These are phyloP conservation scores for Silybum marianum DNA, from an alignment of 129 eudicot species.

Conservation along the genomic window DNA sequence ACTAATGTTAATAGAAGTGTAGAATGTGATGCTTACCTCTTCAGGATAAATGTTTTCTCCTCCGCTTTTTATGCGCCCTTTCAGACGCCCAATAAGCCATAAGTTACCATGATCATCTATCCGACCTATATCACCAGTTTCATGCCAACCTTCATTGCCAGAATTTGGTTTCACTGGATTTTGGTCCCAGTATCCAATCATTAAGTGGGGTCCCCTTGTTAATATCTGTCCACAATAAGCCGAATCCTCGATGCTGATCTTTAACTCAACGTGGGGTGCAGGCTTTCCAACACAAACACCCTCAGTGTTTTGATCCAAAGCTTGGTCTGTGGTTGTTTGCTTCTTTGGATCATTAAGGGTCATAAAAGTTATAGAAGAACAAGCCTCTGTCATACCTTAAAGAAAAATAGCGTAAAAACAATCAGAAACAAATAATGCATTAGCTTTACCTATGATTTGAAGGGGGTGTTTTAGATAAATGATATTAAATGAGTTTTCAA, in stretches of 20 bases:
- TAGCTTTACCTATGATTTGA: background rate
- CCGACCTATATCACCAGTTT: constrained; percentile 89
- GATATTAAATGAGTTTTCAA: background rate
- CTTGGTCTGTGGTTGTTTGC: constrained; percentile 14
- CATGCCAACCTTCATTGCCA: constrained; percentile 67
- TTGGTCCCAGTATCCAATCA: constrained; percentile 87
- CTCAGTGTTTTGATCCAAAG: background rate
- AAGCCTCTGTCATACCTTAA: constrained; percentile 93
- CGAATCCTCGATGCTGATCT: constrained; percentile 40
- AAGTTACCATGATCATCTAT: constrained; percentile 75
- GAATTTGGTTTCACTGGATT: constrained; percentile 6
- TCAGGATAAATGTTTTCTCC: constrained; percentile 94
- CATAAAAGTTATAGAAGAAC: constrained; percentile 85
- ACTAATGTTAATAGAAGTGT: too few species aligned
- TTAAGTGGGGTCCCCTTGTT: constrained; percentile 82
- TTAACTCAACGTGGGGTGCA: constrained; percentile 87
- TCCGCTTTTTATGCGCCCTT: constrained; percentile 91
- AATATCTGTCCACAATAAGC: constrained; percentile 59
- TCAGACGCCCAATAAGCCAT: constrained; percentile 88
- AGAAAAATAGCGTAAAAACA: background rate
- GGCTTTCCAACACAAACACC: constrained; percentile 94
- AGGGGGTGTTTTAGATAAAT: constrained; percentile 3
- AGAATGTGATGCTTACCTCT: too few species aligned
- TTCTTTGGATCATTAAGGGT: constrained; percentile 67
- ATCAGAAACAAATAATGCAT: background rate